A percentile compares a stretch with the other conserved stretches of the same genome.
phyloP scores from a whole-genome alignment of 2,329 filamentous ascomycete genomes.

The Pseudovirgaria hyperparasitica region DNA sequence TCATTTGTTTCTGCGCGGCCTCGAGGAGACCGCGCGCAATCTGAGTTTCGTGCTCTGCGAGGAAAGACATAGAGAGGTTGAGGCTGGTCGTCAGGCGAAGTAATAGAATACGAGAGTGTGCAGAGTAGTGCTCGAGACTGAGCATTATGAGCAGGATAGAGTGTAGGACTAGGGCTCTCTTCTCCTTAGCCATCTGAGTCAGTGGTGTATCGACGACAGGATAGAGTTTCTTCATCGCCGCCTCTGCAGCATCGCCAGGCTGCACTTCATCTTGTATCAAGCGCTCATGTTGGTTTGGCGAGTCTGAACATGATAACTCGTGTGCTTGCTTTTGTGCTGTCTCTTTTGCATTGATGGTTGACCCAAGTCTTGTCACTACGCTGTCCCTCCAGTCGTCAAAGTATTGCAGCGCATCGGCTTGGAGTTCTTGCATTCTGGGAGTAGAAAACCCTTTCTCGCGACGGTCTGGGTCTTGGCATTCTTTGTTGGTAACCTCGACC shows the following conservation, averaged over 20 bases:
- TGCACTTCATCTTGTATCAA: conserved; percentile 13
- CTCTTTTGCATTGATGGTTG: conserved; percentile 39
- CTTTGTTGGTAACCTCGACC: too few relatives aligned
- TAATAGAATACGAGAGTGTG: conserved; percentile 60
- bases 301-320: conserved; percentile 17
- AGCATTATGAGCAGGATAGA: conserved; percentile 59
- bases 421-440: conserved; percentile 49
- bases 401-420: conserved; percentile 53
- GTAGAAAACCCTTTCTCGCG: conserved; percentile 38
- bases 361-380: conserved; percentile 57
- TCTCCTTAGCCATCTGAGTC: conserved; percentile 45
- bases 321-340: conserved; percentile 18
- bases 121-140: conserved; percentile 64
- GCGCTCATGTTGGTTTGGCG: conserved; percentile 13
- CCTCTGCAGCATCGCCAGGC: conserved; percentile 20
- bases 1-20: conserved; percentile 57
- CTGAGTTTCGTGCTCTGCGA: conserved; percentile 61
- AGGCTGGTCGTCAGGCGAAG: conserved; percentile 59
- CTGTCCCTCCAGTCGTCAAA: conserved; percentile 72
- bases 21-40: conserved; percentile 63
- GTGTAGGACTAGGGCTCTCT: conserved; percentile 56
- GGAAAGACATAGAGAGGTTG: conserved; percentile 48
- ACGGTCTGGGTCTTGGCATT: conserved; percentile 19
- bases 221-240: conserved; percentile 26
- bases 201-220: conserved; percentile 34